A percentile compares a stretch with the other conserved stretches of the same genome.
These are phyloP conservation scores for Punctularia strigosozonata DNA, from an alignment of 768 basidiomycete genomes.

Conservation along the genomic window DNA sequence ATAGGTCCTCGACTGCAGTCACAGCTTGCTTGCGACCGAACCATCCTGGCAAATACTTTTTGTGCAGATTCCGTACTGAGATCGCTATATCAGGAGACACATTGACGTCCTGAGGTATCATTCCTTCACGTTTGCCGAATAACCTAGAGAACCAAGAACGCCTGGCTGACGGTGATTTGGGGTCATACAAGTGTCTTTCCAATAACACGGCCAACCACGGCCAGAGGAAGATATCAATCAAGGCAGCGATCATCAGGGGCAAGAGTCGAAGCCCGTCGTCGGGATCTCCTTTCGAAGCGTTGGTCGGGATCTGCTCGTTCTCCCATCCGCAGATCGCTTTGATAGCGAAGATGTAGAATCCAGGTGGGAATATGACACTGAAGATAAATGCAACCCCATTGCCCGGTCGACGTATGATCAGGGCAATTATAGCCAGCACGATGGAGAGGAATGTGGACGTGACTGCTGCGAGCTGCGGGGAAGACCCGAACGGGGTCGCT, in stretches of 20 bases:
- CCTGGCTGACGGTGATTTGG: slow-evolving; percentile 24
- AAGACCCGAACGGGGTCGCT: slow-evolving; percentile 59
- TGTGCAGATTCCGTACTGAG: slow-evolving; percentile 45
- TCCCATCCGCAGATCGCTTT: slow-evolving; percentile 62
- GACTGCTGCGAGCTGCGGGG: slow-evolving; percentile 61
- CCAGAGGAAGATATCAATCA: slow-evolving; percentile 70
- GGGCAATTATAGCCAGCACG: slow-evolving; percentile 53
- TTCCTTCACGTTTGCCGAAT: slow-evolving; percentile 12
- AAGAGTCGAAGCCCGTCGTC: slow-evolving; percentile 42
- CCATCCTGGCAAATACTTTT: slow-evolving; percentile 45
- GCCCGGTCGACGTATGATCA: slow-evolving; percentile 30
- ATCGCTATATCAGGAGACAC: slow-evolving; percentile 39
- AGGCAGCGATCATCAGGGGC: slow-evolving; percentile 44
- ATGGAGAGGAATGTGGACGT: slow-evolving; percentile 54
- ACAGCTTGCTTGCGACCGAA: too few species aligned
- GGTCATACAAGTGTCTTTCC: slow-evolving; percentile 54
- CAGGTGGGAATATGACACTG: slow-evolving; percentile 62
- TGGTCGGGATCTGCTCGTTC: slow-evolving; percentile 39
- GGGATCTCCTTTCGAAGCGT: slow-evolving; percentile 47
- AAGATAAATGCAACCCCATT: slow-evolving; percentile 46
- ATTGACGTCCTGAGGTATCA: slow-evolving; percentile 1
- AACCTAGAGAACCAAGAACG: slow-evolving; percentile 11
- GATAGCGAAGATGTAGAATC: slow-evolving; percentile 63
- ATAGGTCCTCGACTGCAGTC: slow-evolving; percentile 54
- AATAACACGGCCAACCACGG: slow-evolving; percentile 50